Conservation (phyloP, 192 early-diverging fungal genomes). For the Umbelopsis vinacea region DNA sequence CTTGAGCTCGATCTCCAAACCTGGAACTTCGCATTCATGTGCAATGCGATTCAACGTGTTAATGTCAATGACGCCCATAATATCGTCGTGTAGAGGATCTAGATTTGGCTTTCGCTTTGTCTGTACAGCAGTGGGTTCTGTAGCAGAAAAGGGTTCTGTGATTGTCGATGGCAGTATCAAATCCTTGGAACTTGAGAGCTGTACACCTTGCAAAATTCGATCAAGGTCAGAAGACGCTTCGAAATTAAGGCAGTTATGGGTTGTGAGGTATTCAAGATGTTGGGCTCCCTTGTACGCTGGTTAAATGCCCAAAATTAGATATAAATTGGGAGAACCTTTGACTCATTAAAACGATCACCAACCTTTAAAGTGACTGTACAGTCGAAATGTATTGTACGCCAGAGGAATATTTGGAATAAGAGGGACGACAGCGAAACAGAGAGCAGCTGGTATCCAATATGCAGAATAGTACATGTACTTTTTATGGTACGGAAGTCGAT, state of each 20-base stretch:
- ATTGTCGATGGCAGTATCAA: constrained; percentile 32
- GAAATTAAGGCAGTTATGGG: constrained; percentile 17
- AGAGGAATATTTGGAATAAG: constrained; percentile 78
- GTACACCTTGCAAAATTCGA: neutral
- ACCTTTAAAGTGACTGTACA: constrained; percentile 85
- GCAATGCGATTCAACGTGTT: constrained; percentile 46
- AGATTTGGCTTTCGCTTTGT: constrained; percentile 20
- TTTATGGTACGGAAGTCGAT: constrained; percentile 66
- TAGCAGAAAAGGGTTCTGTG: constrained; percentile 6
- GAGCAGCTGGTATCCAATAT: constrained; percentile 68
- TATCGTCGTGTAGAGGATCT: constrained; percentile 25
- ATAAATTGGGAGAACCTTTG: neutral
- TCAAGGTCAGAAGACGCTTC: constrained; percentile 3
- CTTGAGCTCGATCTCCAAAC: constrained; percentile 51
- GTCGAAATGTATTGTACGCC: constrained; percentile 78
- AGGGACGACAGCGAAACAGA: constrained; percentile 72
- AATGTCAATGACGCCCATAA: constrained; percentile 40
- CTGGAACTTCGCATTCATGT: constrained; percentile 44
- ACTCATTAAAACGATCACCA: neutral
- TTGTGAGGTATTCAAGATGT: constrained; percentile 25
- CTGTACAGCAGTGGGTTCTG: neutral
- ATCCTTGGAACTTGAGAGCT: constrained; percentile 10
- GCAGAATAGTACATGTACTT: constrained; percentile 73
- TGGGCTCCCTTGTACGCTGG: constrained; percentile 42
- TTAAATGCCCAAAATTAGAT: neutral